Base-by-base conservation (phyloP, 2,329 filamentous ascomycete species). In the Penicillium sp. region DNA sequence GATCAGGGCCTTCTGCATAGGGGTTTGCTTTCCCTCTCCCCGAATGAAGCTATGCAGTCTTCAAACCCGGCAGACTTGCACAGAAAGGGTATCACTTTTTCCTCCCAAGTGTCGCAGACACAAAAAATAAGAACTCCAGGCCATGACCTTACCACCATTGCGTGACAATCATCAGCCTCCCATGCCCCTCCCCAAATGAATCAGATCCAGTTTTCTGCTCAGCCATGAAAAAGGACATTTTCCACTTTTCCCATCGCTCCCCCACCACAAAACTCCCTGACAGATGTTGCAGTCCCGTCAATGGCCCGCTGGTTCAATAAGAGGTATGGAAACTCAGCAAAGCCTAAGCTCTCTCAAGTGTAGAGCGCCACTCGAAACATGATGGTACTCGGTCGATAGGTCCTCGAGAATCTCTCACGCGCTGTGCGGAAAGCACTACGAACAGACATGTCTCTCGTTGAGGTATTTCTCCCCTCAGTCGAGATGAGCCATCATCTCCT, bases 401-500 rank as follows among this genome's bases (percentile, higher is more conserved):
- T 55, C 60, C 56, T 61, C 53, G 54, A 53, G 50, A 55, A 19
- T 68, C 33, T 62, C 62, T 70, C 67, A 66, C 61, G 62, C 62
- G 67, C 61, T 58, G 62, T 68, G 69, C 67, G 70, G 64, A 60
- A 64, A 62, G 68, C 66, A 71, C 70, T 69, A 72, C 70, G 67
- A 72, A 72, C 67, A 73, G 64, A 72, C 67, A 64, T 76, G 62
- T 67, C 69, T 63, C 69, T 77, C 72, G 66, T 75, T 64, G 72
- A 59, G 65, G 64, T 60, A 60, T 62, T 47, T 57, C 60, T 21
- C 70, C 69, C 73, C 78, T 93, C 89, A 99, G 80, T 99, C 95
- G 78, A 99, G 83, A 77, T 93, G 92, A 58, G 95, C 95, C 81
- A 96, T 91, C 95, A 99, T 98, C 76, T 97, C 92, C 71, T 95